Evolutionary conservation across 768 basidiomycete genomes (phyloP).

Genomic region (Boletus rubescentipes): DNA sequence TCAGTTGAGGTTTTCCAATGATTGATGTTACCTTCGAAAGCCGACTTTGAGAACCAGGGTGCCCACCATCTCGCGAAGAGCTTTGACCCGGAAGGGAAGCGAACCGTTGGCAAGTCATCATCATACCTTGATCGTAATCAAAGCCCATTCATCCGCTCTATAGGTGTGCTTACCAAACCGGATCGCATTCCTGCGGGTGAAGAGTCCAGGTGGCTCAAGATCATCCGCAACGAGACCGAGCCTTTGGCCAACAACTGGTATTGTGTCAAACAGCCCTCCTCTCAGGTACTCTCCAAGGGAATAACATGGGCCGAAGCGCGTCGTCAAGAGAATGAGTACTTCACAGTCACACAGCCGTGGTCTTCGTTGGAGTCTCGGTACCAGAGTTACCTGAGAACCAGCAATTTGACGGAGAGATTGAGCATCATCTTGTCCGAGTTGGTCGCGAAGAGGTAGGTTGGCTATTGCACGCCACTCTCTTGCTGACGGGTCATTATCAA

Average conservation of each 20-base stretch:
- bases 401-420: conserved; percentile 53
- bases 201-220: conserved; percentile 45
- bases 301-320: conserved; percentile 60
- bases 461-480: background rate
- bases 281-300: conserved; percentile 6
- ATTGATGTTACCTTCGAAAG: background rate
- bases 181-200: conserved; percentile 44
- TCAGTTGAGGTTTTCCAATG: background rate
- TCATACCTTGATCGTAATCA: too few species aligned
- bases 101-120: background rate
- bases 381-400: conserved; percentile 53
- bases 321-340: conserved; percentile 52
- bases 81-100: background rate
- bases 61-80: conserved; percentile 1
- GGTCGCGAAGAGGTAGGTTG: conserved; percentile 53
- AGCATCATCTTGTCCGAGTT: conserved; percentile 60
- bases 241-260: conserved; percentile 27
- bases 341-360: conserved; percentile 50
- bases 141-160: background rate
- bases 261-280: conserved; percentile 39
- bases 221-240: conserved; percentile 49
- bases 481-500: conserved; percentile 24
- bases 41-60: conserved; percentile 6
- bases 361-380: conserved; percentile 47
- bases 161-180: conserved; percentile 75